Base-by-base conservation (phyloP, 345 rosid species). In the Moricandia arvensis region DNA sequence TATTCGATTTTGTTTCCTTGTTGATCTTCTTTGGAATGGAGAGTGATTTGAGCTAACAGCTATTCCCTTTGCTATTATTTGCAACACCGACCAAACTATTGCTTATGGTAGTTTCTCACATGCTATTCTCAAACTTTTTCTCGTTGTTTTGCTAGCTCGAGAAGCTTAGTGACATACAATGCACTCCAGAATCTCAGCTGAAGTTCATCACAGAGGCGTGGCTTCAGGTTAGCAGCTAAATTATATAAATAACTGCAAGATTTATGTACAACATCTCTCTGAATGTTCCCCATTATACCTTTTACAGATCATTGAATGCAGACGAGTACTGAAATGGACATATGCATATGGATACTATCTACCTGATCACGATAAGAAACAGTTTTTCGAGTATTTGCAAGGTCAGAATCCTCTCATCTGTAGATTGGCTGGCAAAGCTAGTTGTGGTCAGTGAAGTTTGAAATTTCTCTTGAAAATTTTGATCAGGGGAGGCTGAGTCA, bases 291-390 rank as follows among this genome's bases (percentile, higher is more conserved):
- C 34, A 70, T 33, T 17, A 15, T 60, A 21, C 38, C 7, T 72
- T 21, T 41, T 61, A 68, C 78, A 79, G 81, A 89, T 92, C 54
- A 87, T 92, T 80, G 97, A 92, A 85, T 92, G 96, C 68, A 87
- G 97, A 62, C 86, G 97, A 61, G 96, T 90, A 57, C 82, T 92
- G 79, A 92, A 92, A 78, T 92, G 97, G 97, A 92, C 97, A 11
- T 92, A 92, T 81, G 90, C 96, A 5, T 92, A 92, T 82, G 97
- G 97, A 35, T 92, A 83, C 79, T 92, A 92, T 72, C 86, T 92
- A 16, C 84, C 88, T 51, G 93, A 90, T 72, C 75, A 82, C 27
- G 72, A 88, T 69, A 69, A 95, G 84, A 6, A 80, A 80, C 91
- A 77, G 66, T 89, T 92, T 80, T 90, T 92, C 33, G 97, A 92